Base-by-base conservation (phyloP, 129 eudicot genomes). In the Lactuca saligna region DNA sequence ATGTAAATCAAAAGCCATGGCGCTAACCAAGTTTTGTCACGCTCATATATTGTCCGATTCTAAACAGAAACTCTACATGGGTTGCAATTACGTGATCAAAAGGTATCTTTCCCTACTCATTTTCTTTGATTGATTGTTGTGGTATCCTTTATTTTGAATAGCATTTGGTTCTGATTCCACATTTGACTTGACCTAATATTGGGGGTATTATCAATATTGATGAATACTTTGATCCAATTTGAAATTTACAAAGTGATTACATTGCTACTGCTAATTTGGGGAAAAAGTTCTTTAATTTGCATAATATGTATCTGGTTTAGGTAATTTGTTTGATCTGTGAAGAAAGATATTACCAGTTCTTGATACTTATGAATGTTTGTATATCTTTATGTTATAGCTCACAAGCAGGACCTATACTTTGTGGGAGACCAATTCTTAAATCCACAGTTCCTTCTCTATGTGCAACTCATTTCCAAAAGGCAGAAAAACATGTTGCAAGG, bases 401-500 rank as follows among this genome's bases (percentile, higher is more conserved):
- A 56, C 82, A 76, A 57, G 82, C 91, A 12, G 97, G 95, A 59
- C 90, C 95, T 20, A 91, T 85, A 56, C 77, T 77, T 25, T 91
- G 97, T 46, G 82, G 87, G 66, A 87, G 83, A 75, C 95, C 95
- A 13, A 85, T 91, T 59, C 79, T 83, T 57, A 87, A 77, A 72
- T 81, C 92, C 46, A 65, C 91, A 0, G 80, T 85, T 69, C 97
- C 97, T 59, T 75, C 84, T 61, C 84, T 87, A 14, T 91, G 97
- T 56, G 4, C 84, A 41, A 81, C 73, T 54, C 95, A 91, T 77
- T 70, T 79, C 14, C 86, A 85, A 39, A 87, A 79, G 81, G 91
- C 91, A 5, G 88, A 87, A 79, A 87, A 85, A 70, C 84, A 85
- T 61, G 81, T 91, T 17, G 81, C 82, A 15, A 81, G 91, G 65